Conservation (phyloP, 2,329 filamentous ascomycete genomes). For the Dothiorella sarmentorum region DNA sequence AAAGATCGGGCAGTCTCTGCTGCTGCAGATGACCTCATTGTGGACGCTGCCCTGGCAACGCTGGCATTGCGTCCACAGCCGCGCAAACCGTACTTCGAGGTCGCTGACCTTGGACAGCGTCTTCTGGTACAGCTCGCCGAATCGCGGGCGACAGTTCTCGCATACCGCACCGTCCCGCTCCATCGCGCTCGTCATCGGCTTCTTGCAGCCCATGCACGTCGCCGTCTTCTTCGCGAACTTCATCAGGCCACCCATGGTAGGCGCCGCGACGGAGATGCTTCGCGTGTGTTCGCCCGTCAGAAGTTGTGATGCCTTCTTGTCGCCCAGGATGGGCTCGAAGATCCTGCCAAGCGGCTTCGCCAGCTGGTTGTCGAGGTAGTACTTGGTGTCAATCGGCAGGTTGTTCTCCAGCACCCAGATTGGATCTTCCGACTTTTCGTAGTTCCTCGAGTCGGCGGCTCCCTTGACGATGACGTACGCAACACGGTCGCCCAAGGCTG, state of each 20-base stretch:
- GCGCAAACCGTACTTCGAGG: slow-evolving; percentile 85
- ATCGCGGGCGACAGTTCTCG: slow-evolving; percentile 74
- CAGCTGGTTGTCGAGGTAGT: slow-evolving; percentile 97
- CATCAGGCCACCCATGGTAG: slow-evolving; percentile 90
- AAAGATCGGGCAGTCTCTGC: slow-evolving; percentile 96
- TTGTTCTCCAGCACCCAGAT: slow-evolving; percentile 98
- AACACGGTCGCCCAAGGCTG: slow-evolving; percentile 88
- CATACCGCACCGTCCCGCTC: slow-evolving; percentile 87
- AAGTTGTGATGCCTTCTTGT: slow-evolving; percentile 82
- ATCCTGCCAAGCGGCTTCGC: slow-evolving; percentile 92
- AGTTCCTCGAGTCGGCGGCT: slow-evolving; percentile 84
- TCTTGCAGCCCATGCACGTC: slow-evolving; percentile 99
- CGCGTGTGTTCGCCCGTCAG: slow-evolving; percentile 92
- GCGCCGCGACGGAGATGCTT: slow-evolving; percentile 88
- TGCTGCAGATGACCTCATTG: slow-evolving; percentile 95
- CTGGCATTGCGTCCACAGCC: slow-evolving; percentile 98
- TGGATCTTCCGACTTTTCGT: slow-evolving; percentile 94
- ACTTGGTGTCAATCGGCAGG: slow-evolving; percentile 94
- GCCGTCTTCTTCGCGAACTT: slow-evolving; percentile 97
- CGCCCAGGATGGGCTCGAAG: slow-evolving; percentile 95
- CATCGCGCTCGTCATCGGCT: slow-evolving; percentile 75
- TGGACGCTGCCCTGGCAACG: slow-evolving; percentile 97
- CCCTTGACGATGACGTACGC: slow-evolving; percentile 98
- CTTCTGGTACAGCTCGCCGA: slow-evolving; percentile 92
- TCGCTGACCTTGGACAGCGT: slow-evolving; percentile 85